Evolutionary conservation across 2,329 filamentous ascomycete species (phyloP), one percentile per base, ranked within the genome.

Genomic region (Neocatenulostroma microsporum): DNA sequence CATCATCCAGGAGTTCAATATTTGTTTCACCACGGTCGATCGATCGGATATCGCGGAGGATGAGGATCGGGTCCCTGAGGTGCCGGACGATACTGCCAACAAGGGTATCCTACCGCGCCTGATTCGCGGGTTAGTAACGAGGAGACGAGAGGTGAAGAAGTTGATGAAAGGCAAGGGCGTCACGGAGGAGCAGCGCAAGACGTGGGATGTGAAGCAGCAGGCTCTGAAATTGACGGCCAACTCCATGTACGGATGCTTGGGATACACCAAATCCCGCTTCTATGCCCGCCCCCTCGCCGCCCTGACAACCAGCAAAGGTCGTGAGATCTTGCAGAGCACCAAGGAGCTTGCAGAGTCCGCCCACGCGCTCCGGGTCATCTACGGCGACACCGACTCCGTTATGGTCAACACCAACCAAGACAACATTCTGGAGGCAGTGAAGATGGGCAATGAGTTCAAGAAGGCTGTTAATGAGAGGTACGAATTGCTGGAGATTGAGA

Each of bases 401-500:
- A 98, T 98, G 91, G 96, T 98, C 69, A 98, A 98, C 57, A 94
- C 91, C 46, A 96, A 96, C 56, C 87, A 91, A 37, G 85, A 95
- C 62, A 94, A 84, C 48, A 83, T 96, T 20, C 78, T 84, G 21
- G 87, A 94, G 53, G 91, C 91, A 2, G 68, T 95, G 51, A 88
- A 84, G 56, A 83, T 98, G 34, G 93, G 91, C 39, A 80, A 86
- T 29, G 86, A 96, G 45, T 96, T 98, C 72, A 96, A 95, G 66
- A 82, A 79, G 52, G 78, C 85, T 17, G 91, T 98, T 64, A 98
- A 98, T 57, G 85, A 94, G 51, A 80, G 82, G 45, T 98, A 98
- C 62, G 83, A 74, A 54, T 74, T 95, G 34, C 73, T 98, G 11
- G 93, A 98, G 60, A 98, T 98, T 47, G 91, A 98, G 55, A 94